Percentiles rank a stretch among this genome's conserved stretches.
Conservation (phyloP, 2,329 filamentous ascomycete species). For the Trichocomaceae sp. region DNA sequence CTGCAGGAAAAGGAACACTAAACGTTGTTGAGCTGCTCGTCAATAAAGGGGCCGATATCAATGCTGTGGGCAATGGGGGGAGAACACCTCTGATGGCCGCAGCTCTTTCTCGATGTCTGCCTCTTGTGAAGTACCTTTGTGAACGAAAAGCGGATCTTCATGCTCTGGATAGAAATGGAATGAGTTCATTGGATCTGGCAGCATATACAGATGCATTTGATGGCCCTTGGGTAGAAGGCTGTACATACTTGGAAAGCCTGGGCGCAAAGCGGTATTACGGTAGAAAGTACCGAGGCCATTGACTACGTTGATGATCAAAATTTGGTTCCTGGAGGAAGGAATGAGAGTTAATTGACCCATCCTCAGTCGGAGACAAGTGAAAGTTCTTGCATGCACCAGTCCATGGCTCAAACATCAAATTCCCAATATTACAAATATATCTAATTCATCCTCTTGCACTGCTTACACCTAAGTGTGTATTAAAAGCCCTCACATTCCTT, state of each 20-base stretch:
- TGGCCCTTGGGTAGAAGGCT: conserved; percentile 5
- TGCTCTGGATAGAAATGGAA: not conserved
- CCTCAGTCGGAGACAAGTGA: not conserved
- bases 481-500: conserved; percentile 66
- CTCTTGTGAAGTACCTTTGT: conserved; percentile 4
- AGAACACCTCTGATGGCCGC: conserved; percentile 7
- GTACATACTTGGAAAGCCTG: not conserved
- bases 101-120: not conserved
- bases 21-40: conserved; percentile 18
- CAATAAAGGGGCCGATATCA: conserved; percentile 16
- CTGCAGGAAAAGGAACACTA: not conserved
- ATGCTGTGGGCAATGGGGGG: conserved; percentile 7
- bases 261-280: conserved; percentile 2
- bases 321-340: not conserved
- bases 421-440: not conserved
- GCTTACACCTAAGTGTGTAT: conserved; percentile 45
- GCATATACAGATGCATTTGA: not conserved
- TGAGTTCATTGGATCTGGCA: conserved; percentile 5
- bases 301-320: not conserved
- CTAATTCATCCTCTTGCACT: conserved; percentile 22
- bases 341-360: not conserved
- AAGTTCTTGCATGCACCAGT: not conserved
- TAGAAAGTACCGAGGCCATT: not conserved
- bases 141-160: not conserved
- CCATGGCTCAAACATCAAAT: not conserved